These are phyloP conservation scores for Rhodamnia rubescens DNA, from an alignment of 345 rosid genomes.

Conservation along the genomic window DNA sequence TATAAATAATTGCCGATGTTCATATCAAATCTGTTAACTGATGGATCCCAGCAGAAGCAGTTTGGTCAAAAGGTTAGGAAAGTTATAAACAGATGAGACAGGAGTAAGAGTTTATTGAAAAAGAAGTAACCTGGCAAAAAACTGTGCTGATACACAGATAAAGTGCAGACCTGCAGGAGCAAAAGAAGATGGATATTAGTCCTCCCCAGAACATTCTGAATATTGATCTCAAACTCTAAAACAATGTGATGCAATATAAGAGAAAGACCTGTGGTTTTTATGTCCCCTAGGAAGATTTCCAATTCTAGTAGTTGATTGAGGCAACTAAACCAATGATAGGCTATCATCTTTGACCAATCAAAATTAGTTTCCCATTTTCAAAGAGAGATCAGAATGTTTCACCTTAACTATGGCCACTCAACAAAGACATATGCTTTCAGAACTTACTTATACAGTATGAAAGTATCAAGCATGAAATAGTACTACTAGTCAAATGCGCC, in stretches of 20 bases:
- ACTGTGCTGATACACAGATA: constrained; percentile 48
- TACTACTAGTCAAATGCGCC: background rate
- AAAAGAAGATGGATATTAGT: background rate
- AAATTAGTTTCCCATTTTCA: background rate
- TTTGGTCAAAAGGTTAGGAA: background rate
- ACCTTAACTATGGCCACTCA: background rate
- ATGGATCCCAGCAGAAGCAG: background rate
- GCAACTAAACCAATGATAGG: background rate
- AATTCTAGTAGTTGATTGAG: background rate
- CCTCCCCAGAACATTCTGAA: background rate
- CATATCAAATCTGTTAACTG: background rate
- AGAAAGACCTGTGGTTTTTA: background rate
- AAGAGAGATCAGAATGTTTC: background rate
- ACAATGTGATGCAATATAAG: background rate
- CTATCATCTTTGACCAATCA: background rate
- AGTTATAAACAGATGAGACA: background rate
- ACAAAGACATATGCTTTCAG: background rate
- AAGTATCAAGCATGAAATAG: background rate
- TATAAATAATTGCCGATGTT: background rate
- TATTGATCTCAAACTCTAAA: background rate
- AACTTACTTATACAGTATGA: background rate
- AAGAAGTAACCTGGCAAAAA: constrained; percentile 47
- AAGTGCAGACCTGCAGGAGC: constrained; percentile 25
- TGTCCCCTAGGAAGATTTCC: background rate
- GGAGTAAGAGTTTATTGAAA: background rate